These are phyloP conservation scores for Plasmodium cynomolgi DNA, from an alignment of 169 alveolate genomes.

Conservation along the genomic window DNA sequence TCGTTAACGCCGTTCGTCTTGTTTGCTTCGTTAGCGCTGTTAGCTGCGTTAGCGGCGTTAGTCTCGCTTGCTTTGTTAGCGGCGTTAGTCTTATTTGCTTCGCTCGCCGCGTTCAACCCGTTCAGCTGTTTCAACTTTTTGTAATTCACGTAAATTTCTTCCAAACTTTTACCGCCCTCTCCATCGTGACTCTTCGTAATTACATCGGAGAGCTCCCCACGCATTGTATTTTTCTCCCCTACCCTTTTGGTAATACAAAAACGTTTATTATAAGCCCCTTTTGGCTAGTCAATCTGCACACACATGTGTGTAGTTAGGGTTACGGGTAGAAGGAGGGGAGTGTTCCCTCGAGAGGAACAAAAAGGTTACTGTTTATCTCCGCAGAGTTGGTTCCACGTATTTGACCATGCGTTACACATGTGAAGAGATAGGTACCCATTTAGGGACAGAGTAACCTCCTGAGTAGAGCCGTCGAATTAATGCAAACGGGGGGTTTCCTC, in stretches of 20 bases:
- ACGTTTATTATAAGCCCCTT: background rate
- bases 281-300: constrained; percentile 2
- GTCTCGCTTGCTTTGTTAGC: background rate
- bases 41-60: background rate
- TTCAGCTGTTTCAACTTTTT: constrained; percentile 14
- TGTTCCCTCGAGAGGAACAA: background rate
- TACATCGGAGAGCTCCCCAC: constrained; percentile 12
- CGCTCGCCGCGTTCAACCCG: background rate
- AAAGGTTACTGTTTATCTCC: background rate
- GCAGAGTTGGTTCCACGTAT: background rate
- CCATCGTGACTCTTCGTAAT: constrained; percentile 30
- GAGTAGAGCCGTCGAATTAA: background rate
- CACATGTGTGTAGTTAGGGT: background rate
- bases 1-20: background rate
- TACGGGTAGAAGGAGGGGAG: background rate
- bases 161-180: constrained; percentile 31
- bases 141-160: constrained; percentile 20
- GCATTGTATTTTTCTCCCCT: constrained; percentile 33
- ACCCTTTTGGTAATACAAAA: background rate
- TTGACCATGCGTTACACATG: background rate
- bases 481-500: background rate
- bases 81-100: background rate
- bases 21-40: background rate
- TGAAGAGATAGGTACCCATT: background rate
- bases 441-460: background rate